Evolutionary conservation across 352 stramenopile species (phyloP).

Genomic region (Phytophthora sp.): DNA sequence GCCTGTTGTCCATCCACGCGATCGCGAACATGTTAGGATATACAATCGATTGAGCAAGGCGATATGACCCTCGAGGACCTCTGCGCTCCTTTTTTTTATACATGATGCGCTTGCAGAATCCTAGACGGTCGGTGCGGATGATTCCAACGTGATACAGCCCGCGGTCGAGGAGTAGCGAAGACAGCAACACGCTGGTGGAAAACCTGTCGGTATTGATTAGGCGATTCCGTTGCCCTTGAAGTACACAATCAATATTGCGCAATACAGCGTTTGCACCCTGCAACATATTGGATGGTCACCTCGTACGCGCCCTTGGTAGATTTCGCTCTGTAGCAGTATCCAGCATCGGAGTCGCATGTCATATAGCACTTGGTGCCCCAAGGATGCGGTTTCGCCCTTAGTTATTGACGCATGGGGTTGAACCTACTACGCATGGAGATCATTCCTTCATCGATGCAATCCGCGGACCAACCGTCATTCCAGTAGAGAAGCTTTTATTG

Average conservation of each 20-base stretch:
- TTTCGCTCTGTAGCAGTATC: slow-evolving; percentile 10
- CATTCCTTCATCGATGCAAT: slow-evolving; percentile 3
- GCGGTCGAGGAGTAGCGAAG: slow-evolving; percentile 6
- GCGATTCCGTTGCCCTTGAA: not conserved
- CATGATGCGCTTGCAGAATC: slow-evolving; percentile 1
- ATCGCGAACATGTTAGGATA: slow-evolving; percentile 3
- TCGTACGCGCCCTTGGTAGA: not conserved
- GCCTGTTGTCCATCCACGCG: slow-evolving; percentile 5
- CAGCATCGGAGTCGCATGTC: not conserved
- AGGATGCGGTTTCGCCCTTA: not conserved
- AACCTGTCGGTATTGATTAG: slow-evolving; percentile 11
- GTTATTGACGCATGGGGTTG: slow-evolving; percentile 12
- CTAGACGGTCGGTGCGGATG: slow-evolving; percentile 2
- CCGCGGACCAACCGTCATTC: not conserved
- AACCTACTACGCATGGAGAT: slow-evolving; percentile 3
- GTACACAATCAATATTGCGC: slow-evolving; percentile 1
- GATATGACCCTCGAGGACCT: not conserved
- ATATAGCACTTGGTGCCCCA: slow-evolving; percentile 11
- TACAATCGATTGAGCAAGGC: not conserved
- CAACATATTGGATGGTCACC: not conserved
- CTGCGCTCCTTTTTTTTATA: slow-evolving; percentile 4
- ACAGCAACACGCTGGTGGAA: slow-evolving; percentile 12
- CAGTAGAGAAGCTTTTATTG: not conserved
- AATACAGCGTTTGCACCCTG: slow-evolving; percentile 1
- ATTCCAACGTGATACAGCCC: slow-evolving; percentile 10